Conservation (phyloP, 495 filamentous ascomycete genomes). For the Pyrenula aspistea region DNA sequence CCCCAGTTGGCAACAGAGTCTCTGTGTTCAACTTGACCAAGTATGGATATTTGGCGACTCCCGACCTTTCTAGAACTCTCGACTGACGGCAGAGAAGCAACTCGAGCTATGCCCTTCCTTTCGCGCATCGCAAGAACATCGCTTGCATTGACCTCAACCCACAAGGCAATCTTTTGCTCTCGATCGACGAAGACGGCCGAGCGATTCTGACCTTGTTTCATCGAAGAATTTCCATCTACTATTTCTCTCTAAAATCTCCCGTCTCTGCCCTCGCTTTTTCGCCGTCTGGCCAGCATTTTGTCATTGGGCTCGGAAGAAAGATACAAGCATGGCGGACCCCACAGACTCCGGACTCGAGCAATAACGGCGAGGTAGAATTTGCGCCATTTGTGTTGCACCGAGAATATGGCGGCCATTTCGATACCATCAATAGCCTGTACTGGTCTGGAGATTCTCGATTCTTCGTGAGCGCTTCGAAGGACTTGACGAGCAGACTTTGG, state of each 20-base stretch:
- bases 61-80: neutral
- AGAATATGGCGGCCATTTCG: slow-evolving; percentile 77
- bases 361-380: slow-evolving; percentile 80
- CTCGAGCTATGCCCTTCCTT: slow-evolving; percentile 89
- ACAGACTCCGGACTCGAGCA: slow-evolving; percentile 62
- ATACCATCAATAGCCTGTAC: slow-evolving; percentile 69
- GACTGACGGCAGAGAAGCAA: slow-evolving; percentile 45
- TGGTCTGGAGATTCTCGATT: slow-evolving; percentile 96
- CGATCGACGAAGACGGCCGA: slow-evolving; percentile 87
- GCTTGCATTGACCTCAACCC: slow-evolving; percentile 77
- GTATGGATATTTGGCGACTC: slow-evolving; percentile 34
- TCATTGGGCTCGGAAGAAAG: slow-evolving; percentile 68
- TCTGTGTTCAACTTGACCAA: slow-evolving; percentile 93
- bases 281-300: slow-evolving; percentile 82
- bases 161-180: slow-evolving; percentile 78
- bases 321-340: slow-evolving; percentile 95
- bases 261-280: slow-evolving; percentile 84
- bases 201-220: slow-evolving; percentile 84
- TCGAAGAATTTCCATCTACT: slow-evolving; percentile 73
- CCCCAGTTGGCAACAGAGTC: slow-evolving; percentile 93
- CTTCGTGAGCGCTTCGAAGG: slow-evolving; percentile 80
- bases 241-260: slow-evolving; percentile 82
- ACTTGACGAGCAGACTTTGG: slow-evolving; percentile 89
- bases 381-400: slow-evolving; percentile 86
- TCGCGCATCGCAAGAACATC: slow-evolving; percentile 89